A percentile compares a stretch with the other conserved stretches of the same genome.
These are phyloP conservation scores for Pseudevernia furfuracea DNA, from an alignment of 495 filamentous ascomycete genomes.

Conservation along the genomic window DNA sequence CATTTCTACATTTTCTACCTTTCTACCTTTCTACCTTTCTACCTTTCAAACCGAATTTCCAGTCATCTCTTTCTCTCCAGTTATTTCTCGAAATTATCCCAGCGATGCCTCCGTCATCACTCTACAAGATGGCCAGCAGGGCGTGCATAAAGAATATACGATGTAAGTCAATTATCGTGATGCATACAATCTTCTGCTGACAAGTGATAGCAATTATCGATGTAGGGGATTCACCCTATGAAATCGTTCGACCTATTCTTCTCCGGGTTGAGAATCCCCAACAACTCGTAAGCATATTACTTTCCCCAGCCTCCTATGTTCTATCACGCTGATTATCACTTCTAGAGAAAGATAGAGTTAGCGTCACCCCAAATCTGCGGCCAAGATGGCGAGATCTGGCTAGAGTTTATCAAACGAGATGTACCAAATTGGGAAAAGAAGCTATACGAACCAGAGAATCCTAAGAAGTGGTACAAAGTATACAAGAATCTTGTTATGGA, in stretches of 20 bases:
- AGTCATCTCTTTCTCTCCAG: not conserved
- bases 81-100: not conserved
- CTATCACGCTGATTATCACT: not conserved
- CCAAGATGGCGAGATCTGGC: slow-evolving; percentile 58
- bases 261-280: slow-evolving; percentile 55
- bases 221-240: slow-evolving; percentile 58
- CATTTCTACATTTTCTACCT: too few relatives aligned
- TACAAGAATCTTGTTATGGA: slow-evolving; percentile 47
- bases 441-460: slow-evolving; percentile 47
- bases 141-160: slow-evolving; percentile 42
- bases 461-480: slow-evolving; percentile 55
- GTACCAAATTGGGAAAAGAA: slow-evolving; percentile 54
- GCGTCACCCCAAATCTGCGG: slow-evolving; percentile 57
- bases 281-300: slow-evolving; percentile 47
- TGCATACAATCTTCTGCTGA: not conserved
- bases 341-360: slow-evolving; percentile 50
- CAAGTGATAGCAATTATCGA: slow-evolving; percentile 44
- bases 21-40: too few relatives aligned
- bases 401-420: slow-evolving; percentile 59
- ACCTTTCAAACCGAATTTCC: not conserved
- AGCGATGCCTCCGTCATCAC: slow-evolving; percentile 38
- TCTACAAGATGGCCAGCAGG: slow-evolving; percentile 37
- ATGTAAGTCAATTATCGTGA: slow-evolving; percentile 28
- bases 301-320: not conserved
- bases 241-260: slow-evolving; percentile 52